Percentiles rank a stretch among this genome's conserved stretches.
phyloP scores from a whole-genome alignment of 495 filamentous ascomycete genomes.

The Aspergillus mulundensis region DNA sequence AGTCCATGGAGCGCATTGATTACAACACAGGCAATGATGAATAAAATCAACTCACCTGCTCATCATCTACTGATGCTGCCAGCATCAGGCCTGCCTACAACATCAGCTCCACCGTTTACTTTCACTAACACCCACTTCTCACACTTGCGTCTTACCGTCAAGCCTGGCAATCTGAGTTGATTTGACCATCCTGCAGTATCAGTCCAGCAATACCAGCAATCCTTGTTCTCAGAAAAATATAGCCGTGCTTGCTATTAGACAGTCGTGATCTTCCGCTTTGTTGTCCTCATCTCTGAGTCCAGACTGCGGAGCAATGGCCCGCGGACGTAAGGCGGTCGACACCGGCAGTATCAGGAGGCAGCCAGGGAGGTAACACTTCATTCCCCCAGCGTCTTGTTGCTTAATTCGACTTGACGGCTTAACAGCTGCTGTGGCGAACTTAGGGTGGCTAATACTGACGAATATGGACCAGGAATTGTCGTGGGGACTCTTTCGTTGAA shows the following conservation, averaged over 20 bases:
- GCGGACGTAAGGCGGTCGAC: conserved; percentile 32
- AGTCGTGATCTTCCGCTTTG: conserved; percentile 3
- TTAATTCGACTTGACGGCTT: neutral
- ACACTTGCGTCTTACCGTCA: conserved; percentile 62
- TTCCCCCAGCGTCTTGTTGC: neutral
- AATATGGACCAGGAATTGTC: conserved; percentile 7
- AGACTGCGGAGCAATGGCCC: conserved; percentile 31
- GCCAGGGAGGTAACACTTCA: conserved; percentile 18
- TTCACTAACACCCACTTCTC: conserved; percentile 2
- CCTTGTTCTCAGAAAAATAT: neutral
- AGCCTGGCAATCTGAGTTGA: conserved; percentile 92
- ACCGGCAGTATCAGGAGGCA: conserved; percentile 27
- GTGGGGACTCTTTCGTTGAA: conserved; percentile 4
- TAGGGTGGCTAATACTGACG: no score
- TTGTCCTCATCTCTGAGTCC: conserved; percentile 6
- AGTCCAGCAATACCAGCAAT: neutral
- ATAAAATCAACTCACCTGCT: conserved; percentile 50
- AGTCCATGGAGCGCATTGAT: conserved; percentile 6
- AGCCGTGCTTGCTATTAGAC: neutral
- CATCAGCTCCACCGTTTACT: conserved; percentile 23
- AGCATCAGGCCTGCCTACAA: conserved; percentile 69
- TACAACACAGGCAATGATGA: neutral
- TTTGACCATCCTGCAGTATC: conserved; percentile 67
- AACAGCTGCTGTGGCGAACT: conserved; percentile 4
- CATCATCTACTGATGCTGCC: conserved; percentile 91